Conservation (phyloP, 805 yeast genomes). For the Saccharomycopsis microspora region DNA sequence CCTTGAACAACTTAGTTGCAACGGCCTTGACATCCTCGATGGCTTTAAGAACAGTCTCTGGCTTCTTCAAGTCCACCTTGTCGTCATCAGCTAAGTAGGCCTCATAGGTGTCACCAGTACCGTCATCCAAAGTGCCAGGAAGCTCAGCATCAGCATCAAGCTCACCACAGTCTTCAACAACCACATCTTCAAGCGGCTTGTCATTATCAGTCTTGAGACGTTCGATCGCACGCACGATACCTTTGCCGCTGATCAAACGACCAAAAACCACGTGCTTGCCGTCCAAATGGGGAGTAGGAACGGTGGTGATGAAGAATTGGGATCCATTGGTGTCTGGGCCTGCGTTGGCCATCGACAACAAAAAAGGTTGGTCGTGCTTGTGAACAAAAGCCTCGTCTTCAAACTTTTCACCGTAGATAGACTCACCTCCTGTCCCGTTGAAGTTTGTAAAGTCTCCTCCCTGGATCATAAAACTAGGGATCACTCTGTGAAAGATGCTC, state of each 20-base stretch:
- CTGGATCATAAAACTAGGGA: constrained; percentile 83
- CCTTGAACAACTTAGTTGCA: constrained; percentile 69
- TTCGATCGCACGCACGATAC: constrained; percentile 71
- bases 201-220: constrained; percentile 47
- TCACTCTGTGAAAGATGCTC: constrained; percentile 88
- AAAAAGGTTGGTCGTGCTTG: constrained; percentile 74
- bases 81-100: constrained; percentile 67
- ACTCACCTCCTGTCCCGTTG: constrained; percentile 72
- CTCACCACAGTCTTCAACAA: constrained; percentile 69
- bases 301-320: constrained; percentile 90
- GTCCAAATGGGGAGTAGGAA: constrained; percentile 86
- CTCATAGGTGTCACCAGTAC: constrained; percentile 77
- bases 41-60: constrained; percentile 60
- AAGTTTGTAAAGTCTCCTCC: constrained; percentile 85
- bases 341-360: constrained; percentile 94
- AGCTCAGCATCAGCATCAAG: constrained; percentile 41
- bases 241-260: constrained; percentile 71
- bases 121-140: constrained; percentile 42
- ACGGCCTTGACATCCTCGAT: constrained; percentile 56
- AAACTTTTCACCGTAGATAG: constrained; percentile 74
- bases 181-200: constrained; percentile 59
- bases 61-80: constrained; percentile 42
- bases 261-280: constrained; percentile 97
- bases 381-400: constrained; percentile 81
- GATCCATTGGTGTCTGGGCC: constrained; percentile 96